A percentile compares a stretch with the other conserved stretches of the same genome.
Evolutionary conservation across 1,284 basidiomycete genomes (phyloP).

Genomic region (Ceratobasidium papillatum): DNA sequence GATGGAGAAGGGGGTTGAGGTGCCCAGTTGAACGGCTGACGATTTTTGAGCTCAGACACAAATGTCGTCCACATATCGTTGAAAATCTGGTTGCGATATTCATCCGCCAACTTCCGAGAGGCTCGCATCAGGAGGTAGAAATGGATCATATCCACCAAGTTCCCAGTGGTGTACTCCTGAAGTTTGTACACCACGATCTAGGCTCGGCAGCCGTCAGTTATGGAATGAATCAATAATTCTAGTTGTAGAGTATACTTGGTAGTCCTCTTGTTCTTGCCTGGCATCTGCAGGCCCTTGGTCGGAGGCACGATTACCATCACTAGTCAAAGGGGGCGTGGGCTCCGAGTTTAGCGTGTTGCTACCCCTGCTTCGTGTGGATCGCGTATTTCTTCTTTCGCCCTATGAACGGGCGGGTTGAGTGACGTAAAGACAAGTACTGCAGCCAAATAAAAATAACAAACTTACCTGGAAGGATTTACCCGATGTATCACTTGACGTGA

Average conservation of each 20-base stretch:
- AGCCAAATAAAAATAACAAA: background rate
- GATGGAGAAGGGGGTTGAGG: background rate
- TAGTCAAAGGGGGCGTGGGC: background rate
- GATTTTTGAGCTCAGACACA: background rate
- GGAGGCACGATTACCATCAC: background rate
- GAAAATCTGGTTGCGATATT: background rate
- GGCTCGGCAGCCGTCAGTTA: background rate
- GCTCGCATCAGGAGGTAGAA: background rate
- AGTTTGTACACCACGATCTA: background rate
- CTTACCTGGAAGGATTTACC: background rate
- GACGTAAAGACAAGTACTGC: background rate
- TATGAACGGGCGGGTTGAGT: background rate
- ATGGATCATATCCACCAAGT: background rate
- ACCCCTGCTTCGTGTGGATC: background rate
- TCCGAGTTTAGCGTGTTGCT: background rate
- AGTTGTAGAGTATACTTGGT: background rate
- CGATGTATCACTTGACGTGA: background rate
- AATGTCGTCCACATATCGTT: background rate
- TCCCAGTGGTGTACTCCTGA: background rate
- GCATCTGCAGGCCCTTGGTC: background rate
- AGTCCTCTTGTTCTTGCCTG: background rate
- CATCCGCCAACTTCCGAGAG: background rate
- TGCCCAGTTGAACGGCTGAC: background rate
- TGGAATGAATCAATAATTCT: background rate
- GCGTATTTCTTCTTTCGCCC: background rate